Conservation (phyloP, 306 rosid species). For the Astragalus membranaceus region DNA sequence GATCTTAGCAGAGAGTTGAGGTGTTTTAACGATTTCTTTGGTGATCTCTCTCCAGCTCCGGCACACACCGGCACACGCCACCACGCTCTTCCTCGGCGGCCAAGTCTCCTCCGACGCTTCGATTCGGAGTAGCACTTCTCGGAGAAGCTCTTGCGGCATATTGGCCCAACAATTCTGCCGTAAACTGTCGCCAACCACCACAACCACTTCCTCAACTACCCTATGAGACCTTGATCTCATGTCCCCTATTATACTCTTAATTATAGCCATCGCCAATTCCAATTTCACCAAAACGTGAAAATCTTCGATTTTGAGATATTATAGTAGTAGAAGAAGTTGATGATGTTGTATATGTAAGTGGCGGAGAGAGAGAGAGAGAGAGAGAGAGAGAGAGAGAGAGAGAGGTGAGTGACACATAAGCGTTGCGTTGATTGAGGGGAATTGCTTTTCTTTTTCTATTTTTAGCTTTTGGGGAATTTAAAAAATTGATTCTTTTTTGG, state of each 20-base stretch:
- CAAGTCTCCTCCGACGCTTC: slow-evolving; percentile 74
- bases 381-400: not conserved
- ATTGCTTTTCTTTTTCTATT: not conserved
- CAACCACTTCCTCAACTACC: slow-evolving; percentile 27
- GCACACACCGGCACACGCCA: slow-evolving; percentile 92
- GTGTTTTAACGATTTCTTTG: slow-evolving; percentile 73
- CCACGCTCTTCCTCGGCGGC: slow-evolving; percentile 83
- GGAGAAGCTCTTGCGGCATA: slow-evolving; percentile 93
- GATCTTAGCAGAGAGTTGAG: slow-evolving; percentile 56
- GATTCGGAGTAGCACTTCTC: slow-evolving; percentile 70
- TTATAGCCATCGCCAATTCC: slow-evolving; percentile 33
- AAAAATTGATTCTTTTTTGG: not conserved
- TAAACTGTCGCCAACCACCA: slow-evolving; percentile 27
- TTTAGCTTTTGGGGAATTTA: not conserved
- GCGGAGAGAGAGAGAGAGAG: not conserved
- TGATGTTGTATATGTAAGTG: not conserved
- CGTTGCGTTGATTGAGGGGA: slow-evolving; percentile 23
- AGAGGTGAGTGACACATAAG: not conserved
- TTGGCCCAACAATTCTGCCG: slow-evolving; percentile 78
- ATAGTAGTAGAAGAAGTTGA: not conserved
- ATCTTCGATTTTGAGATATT: not conserved
- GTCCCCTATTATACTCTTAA: slow-evolving; percentile 55
- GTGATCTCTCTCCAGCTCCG: slow-evolving; percentile 82
- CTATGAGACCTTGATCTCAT: slow-evolving; percentile 75
- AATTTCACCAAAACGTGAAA: not conserved